A percentile compares a stretch with the other conserved stretches of the same genome.
These are phyloP conservation scores for Psidium friedrichsthalianum DNA, from an alignment of 345 rosid genomes.

Conservation along the genomic window DNA sequence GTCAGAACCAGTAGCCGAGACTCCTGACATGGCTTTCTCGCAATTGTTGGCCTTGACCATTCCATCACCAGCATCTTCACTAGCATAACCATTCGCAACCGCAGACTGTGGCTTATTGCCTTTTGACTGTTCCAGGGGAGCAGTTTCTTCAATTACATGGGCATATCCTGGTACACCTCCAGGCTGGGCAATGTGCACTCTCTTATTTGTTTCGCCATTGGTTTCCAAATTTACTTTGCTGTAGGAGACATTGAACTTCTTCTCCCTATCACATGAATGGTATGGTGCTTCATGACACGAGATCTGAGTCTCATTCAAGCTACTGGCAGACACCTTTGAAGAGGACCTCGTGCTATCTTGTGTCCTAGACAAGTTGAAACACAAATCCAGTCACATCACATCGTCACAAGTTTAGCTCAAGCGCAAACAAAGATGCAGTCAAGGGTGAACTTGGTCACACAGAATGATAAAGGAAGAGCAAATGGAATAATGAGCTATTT, in stretches of 20 bases:
- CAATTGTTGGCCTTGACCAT: constrained; percentile 9
- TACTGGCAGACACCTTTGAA: constrained; percentile 9
- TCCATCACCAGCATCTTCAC: constrained; percentile 7
- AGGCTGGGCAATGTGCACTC: constrained; percentile 30
- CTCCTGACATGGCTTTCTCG: constrained; percentile 16
- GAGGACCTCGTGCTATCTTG: constrained; percentile 15
- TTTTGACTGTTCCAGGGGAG: constrained; percentile 10
- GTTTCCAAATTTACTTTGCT: constrained; percentile 21
- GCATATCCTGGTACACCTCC: constrained; percentile 37
- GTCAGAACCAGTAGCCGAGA: constrained; percentile 9
- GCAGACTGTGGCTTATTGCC: constrained; percentile 11
- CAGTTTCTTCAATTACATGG: constrained; percentile 28
- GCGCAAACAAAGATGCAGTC: background rate
- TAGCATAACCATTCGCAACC: constrained; percentile 9
- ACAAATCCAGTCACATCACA: background rate
- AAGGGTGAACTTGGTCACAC: background rate
- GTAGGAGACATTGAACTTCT: constrained; percentile 40
- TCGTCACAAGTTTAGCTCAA: background rate
- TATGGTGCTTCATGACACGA: constrained; percentile 22
- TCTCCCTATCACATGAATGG: constrained; percentile 28
- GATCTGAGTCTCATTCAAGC: constrained; percentile 13
- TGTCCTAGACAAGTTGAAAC: constrained; percentile 22
- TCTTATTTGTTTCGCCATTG: constrained; percentile 33
- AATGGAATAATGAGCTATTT: background rate
- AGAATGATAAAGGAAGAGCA: background rate